Evolutionary conservation across 2,329 filamentous ascomycete species (phyloP).

Genomic region (Falciphora oryzae): DNA sequence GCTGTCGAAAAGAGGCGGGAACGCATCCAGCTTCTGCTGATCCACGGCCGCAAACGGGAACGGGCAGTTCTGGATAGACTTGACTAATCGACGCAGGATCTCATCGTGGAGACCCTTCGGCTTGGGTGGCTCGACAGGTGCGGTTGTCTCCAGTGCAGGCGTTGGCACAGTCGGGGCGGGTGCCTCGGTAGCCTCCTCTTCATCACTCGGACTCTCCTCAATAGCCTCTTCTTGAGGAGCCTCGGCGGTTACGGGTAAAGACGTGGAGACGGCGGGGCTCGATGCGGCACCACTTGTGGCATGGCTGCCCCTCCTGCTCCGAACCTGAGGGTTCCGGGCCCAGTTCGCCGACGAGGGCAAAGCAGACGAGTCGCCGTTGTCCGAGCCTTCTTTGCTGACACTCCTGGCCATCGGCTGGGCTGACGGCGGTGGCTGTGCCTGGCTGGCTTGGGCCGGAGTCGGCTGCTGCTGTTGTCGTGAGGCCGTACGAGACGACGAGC

Average conservation of each 20-base stretch:
- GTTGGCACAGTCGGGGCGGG: conserved; percentile 5
- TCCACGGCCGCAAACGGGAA: conserved; percentile 23
- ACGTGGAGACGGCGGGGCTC: conserved; percentile 68
- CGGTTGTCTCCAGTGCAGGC: conserved; percentile 2
- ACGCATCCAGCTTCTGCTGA: conserved; percentile 26
- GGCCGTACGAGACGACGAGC: conserved; percentile 46
- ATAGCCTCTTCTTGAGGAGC: conserved; percentile 36
- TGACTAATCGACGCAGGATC: conserved; percentile 31
- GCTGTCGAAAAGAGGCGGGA: conserved; percentile 76
- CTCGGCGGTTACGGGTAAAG: conserved; percentile 49
- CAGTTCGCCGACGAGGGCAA: conserved; percentile 90
- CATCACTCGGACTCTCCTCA: conserved; percentile 26
- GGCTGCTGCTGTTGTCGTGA: conserved; percentile 47
- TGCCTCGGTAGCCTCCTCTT: conserved; percentile 19
- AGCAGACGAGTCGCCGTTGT: conserved; percentile 77
- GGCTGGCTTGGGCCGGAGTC: conserved; percentile 18
- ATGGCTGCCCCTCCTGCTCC: conserved; percentile 68
- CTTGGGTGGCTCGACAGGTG: conserved; percentile 2
- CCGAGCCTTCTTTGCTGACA: conserved; percentile 70
- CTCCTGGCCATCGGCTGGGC: conserved; percentile 67
- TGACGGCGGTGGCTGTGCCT: conserved; percentile 24
- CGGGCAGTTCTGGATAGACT: conserved; percentile 30
- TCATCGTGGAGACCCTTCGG: conserved; percentile 16
- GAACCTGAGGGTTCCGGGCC: conserved; percentile 66
- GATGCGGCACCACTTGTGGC: conserved; percentile 76